phyloP scores from a whole-genome alignment of 768 basidiomycete genomes.

The Termitomyces sp. region DNA sequence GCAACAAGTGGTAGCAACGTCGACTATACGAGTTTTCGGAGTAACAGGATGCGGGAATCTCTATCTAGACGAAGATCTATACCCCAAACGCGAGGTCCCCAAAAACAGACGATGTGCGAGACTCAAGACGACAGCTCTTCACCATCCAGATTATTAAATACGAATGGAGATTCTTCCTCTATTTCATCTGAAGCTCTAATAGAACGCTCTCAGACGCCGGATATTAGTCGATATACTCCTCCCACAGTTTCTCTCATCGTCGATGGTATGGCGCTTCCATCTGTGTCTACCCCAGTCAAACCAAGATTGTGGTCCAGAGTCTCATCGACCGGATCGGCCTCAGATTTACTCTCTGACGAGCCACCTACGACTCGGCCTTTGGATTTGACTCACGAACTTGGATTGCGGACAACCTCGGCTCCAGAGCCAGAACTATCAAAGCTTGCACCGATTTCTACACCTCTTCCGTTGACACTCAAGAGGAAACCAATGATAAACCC shows the following conservation, averaged over 20 bases:
- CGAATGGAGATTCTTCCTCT: neutral
- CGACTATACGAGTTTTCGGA: neutral
- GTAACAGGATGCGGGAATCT: neutral
- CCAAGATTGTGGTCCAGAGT: neutral
- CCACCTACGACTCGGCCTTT: neutral
- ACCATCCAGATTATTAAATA: neutral
- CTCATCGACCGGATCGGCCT: neutral
- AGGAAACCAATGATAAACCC: slow-evolving; percentile 7
- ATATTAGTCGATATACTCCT: neutral
- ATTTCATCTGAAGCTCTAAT: neutral
- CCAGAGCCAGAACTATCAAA: neutral
- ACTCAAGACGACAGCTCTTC: neutral
- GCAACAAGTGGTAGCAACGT: neutral
- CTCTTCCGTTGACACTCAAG: slow-evolving; percentile 6
- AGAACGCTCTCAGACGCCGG: neutral
- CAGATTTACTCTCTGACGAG: neutral
- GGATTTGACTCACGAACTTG: neutral
- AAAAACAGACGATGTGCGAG: neutral
- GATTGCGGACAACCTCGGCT: neutral
- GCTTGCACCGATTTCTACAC: neutral
- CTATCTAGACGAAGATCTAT: neutral
- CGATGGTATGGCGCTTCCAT: neutral
- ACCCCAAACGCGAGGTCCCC: neutral
- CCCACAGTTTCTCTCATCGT: neutral
- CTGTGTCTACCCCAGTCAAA: neutral